phyloP scores from a whole-genome alignment of 352 stramenopile species.

The Phytophthora nicotianae region DNA sequence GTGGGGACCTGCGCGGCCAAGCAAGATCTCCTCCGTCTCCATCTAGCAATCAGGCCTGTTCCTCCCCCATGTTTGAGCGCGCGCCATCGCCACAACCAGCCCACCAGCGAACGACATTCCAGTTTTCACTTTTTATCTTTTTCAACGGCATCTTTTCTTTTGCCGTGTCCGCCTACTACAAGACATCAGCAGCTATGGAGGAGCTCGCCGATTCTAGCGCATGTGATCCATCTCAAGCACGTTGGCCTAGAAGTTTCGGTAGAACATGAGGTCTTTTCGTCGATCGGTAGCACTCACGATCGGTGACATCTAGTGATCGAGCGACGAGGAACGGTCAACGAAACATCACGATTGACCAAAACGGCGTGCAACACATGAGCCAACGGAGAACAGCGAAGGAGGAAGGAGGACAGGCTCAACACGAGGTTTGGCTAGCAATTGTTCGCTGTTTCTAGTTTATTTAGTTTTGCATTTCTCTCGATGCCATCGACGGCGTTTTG shows the following conservation, averaged over 20 bases:
- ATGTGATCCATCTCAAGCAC: not conserved
- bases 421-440: slow-evolving; percentile 34
- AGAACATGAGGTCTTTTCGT: not conserved
- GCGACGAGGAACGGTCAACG: slow-evolving; percentile 4
- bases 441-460: slow-evolving; percentile 33
- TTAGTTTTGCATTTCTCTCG: slow-evolving; percentile 33
- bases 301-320: slow-evolving; percentile 21
- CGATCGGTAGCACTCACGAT: slow-evolving; percentile 2
- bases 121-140: slow-evolving; percentile 37
- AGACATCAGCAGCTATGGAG: slow-evolving; percentile 15
- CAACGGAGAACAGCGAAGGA: slow-evolving; percentile 17
- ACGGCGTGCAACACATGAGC: slow-evolving; percentile 12
- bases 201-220: slow-evolving; percentile 3
- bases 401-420: slow-evolving; percentile 32
- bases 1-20: slow-evolving; percentile 79
- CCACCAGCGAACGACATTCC: slow-evolving; percentile 28
- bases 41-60: slow-evolving; percentile 55
- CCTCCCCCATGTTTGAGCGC: slow-evolving; percentile 24
- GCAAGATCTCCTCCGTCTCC: slow-evolving; percentile 86
- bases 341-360: slow-evolving; percentile 17
- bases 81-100: not conserved
- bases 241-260: slow-evolving; percentile 1
- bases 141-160: slow-evolving; percentile 26
- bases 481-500: slow-evolving; percentile 19
- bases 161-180: slow-evolving; percentile 18